Evolutionary conservation across 352 stramenopile species (phyloP), one percentile per base, ranked within the genome.

Genomic region (Globisporangium paroecandrum): DNA sequence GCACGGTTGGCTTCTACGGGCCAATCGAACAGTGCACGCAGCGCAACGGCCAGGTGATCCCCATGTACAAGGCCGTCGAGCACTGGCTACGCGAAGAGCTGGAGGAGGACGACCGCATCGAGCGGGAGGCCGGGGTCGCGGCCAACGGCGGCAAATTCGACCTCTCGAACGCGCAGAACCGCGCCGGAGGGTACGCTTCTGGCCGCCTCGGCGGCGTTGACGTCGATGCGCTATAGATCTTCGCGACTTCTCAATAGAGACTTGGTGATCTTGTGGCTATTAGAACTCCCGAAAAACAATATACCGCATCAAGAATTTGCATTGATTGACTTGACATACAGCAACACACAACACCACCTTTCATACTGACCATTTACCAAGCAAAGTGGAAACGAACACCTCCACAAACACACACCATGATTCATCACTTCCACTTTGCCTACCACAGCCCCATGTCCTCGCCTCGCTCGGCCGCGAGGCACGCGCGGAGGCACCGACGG

Each of bases 61-160:
- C 94, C 15, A 97, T 99, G 83, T 89, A 98, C 62, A 84, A 87
- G 24, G 91, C 93, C 54, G 93, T 97, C 4, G 93, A 98, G 70
- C 77, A 80, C 69, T 99, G 95, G 95, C 75, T 99, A 46, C 89
- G 95, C 20, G 81, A 90, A 32, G 96, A 99, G 74, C 72, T 98
- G 58, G 81, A 83, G 0, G 83, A 94, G 66, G 87, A 93, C 61
- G 88, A 95, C 36, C 72, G 72, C 20, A 62, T 89, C 54, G 87
- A 91, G 62, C 76, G 69, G n/a, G 83, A 95, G 46, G 92, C 79
- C 0, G 73, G 68, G 7, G 34, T 73, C 18, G 69, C 71, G 6
- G 71, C 68, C n/a, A 58, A 36, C 1, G 70, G 64, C 18, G 73
- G 74, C 9, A 71, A 89, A 25, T 89, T 81, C 34, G 74, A 76